Conservation (phyloP, 768 basidiomycete species). For the Lactarius deliciosus region DNA sequence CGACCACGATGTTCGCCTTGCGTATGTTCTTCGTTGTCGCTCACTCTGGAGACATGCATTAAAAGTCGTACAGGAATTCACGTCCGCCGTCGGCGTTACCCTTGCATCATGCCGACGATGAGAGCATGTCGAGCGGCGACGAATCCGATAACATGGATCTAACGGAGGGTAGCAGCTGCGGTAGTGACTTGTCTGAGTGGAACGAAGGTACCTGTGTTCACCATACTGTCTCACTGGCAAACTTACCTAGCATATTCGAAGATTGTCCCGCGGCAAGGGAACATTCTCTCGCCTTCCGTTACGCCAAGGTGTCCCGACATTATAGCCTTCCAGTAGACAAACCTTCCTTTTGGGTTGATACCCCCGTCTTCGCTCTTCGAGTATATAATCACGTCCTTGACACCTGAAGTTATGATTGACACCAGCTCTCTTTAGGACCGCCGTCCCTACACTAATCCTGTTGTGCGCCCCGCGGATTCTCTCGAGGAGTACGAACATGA, state of each 20-base stretch:
- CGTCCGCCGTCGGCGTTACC: constrained; percentile 47
- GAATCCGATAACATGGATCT: constrained; percentile 78
- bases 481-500: constrained; percentile 18
- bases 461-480: background rate
- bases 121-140: constrained; percentile 62
- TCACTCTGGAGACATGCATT: constrained; percentile 11
- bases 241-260: background rate
- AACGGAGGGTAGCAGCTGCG: constrained; percentile 47
- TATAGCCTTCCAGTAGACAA: constrained; percentile 42
- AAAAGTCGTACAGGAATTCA: constrained; percentile 43
- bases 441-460: constrained; percentile 9
- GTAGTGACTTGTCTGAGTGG: constrained; percentile 45
- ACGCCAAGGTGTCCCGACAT: constrained; percentile 49
- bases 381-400: background rate
- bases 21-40: constrained; percentile 44
- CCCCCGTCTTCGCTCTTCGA: constrained; percentile 45
- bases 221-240: background rate
- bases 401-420: background rate
- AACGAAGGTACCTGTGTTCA: constrained; percentile 44
- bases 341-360: constrained; percentile 47
- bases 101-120: constrained; percentile 43
- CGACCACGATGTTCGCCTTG: constrained; percentile 69
- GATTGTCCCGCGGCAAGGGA: background rate
- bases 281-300: constrained; percentile 36
- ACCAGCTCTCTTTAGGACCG: constrained; percentile 10